Percentiles rank a stretch among this genome's conserved stretches.
Evolutionary conservation across 495 filamentous ascomycete genomes (phyloP).

Genomic region (Trichoderma reesei): DNA sequence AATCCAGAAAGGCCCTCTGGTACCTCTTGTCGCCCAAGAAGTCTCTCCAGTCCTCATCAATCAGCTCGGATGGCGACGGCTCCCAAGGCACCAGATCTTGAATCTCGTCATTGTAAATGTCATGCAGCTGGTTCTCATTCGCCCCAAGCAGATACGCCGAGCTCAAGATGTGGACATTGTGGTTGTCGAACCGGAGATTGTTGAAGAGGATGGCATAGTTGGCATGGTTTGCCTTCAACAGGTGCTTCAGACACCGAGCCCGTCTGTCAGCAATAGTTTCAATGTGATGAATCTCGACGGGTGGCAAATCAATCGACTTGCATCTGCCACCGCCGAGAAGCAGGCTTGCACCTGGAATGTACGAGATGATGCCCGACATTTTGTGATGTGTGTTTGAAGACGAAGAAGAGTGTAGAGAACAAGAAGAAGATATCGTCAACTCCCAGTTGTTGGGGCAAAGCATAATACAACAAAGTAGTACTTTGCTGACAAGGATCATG

Average conservation of each 20-base stretch:
- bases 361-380: neutral
- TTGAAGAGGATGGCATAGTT: constrained; percentile 80
- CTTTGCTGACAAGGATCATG: too few species aligned
- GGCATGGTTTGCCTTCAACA: constrained; percentile 82
- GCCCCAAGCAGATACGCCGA: constrained; percentile 81
- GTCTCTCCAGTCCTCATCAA: constrained; percentile 73
- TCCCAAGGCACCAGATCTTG: constrained; percentile 69
- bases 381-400: neutral
- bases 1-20: constrained; percentile 83
- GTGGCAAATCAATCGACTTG: constrained; percentile 49
- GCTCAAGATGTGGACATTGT: constrained; percentile 72
- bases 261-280: constrained; percentile 71
- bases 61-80: constrained; percentile 75
- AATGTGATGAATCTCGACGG: constrained; percentile 64
- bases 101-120: constrained; percentile 68
- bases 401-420: neutral
- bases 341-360: neutral
- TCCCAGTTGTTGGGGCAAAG: neutral
- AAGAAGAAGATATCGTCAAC: neutral
- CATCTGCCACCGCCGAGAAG: neutral
- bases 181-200: constrained; percentile 73
- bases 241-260: constrained; percentile 75
- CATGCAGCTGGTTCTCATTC: constrained; percentile 55
- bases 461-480: neutral
- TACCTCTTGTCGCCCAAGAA: constrained; percentile 69